A percentile compares a stretch with the other conserved stretches of the same genome.
These are phyloP conservation scores for Ampelomyces quisqualis DNA, from an alignment of 2,329 filamentous ascomycete genomes.

Conservation along the genomic window DNA sequence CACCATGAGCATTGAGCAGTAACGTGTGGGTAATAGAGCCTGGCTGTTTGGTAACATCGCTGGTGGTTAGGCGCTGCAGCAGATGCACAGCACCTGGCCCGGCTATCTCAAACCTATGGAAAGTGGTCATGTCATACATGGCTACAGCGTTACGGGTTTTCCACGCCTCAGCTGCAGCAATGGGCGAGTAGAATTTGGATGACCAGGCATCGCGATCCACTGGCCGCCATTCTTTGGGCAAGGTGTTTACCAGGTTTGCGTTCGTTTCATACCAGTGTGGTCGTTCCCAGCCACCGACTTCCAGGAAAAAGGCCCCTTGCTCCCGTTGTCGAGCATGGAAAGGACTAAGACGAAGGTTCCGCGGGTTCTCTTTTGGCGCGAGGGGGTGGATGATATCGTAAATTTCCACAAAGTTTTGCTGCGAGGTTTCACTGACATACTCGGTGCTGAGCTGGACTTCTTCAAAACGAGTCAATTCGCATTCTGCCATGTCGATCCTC, in stretches of 20 bases:
- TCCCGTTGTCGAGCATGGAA: constrained; percentile 58
- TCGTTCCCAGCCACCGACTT: constrained; percentile 62
- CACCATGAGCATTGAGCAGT: constrained; percentile 55
- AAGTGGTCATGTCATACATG: constrained; percentile 64
- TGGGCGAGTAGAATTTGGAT: constrained; percentile 57
- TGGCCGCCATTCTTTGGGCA: constrained; percentile 58
- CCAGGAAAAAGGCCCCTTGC: constrained; percentile 61
- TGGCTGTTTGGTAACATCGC: constrained; percentile 50
- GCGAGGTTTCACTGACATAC: constrained; percentile 61
- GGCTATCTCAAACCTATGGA: constrained; percentile 59
- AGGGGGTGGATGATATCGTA: constrained; percentile 66
- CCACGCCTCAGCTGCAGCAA: constrained; percentile 63
- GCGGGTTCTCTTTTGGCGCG: constrained; percentile 58
- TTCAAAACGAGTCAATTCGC: constrained; percentile 62
- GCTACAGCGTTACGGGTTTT: constrained; percentile 64
- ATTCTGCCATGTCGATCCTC: constrained; percentile 58
- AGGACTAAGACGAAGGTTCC: constrained; percentile 60
- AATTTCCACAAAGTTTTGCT: constrained; percentile 64
- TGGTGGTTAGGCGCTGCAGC: constrained; percentile 56
- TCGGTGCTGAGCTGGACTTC: constrained; percentile 58
- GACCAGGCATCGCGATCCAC: constrained; percentile 62
- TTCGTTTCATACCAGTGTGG: constrained; percentile 65
- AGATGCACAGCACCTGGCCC: constrained; percentile 60
- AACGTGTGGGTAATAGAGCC: constrained; percentile 60
- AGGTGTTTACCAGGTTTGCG: constrained; percentile 50